phyloP scores from a whole-genome alignment of 352 stramenopile genomes.

The Pythium grandisporangium region DNA sequence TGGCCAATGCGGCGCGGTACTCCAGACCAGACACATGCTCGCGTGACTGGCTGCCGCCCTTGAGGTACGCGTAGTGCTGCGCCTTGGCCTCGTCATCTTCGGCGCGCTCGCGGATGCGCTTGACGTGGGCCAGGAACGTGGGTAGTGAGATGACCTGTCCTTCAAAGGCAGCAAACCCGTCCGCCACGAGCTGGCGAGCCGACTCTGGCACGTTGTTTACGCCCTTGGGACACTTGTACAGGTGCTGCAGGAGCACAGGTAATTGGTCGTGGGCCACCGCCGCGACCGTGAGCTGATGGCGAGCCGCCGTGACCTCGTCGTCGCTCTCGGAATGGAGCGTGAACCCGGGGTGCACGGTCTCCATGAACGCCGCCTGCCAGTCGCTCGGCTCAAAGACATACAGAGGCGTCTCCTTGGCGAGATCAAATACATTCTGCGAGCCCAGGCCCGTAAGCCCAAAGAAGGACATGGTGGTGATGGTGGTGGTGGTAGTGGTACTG shows the following conservation, averaged over 20 bases:
- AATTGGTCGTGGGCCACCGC: conserved; percentile 31
- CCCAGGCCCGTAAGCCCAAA: conserved; percentile 53
- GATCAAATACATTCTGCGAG: conserved; percentile 48
- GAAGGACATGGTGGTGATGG: conserved; percentile 45
- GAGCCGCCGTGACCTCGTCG: conserved; percentile 27
- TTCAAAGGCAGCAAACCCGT: conserved; percentile 9
- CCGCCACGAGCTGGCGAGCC: conserved; percentile 12
- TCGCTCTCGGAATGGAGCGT: conserved; percentile 44
- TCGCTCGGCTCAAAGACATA: conserved; percentile 40
- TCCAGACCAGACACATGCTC: conserved; percentile 56
- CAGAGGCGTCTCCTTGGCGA: conserved; percentile 40
- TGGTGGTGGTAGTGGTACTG: too few relatives aligned
- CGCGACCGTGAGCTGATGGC: conserved; percentile 14
- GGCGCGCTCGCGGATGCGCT: conserved; percentile 17
- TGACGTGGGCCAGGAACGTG: conserved; percentile 25
- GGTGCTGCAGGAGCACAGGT: conserved; percentile 20
- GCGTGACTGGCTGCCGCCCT: conserved; percentile 14
- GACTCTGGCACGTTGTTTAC: conserved; percentile 39
- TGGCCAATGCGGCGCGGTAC: conserved; percentile 32
- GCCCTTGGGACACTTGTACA: conserved; percentile 55
- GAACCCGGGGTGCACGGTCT: conserved; percentile 35
- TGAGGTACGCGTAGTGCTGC: conserved; percentile 23
- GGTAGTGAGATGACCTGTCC: conserved; percentile 6
- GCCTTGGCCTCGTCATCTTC: conserved; percentile 18
- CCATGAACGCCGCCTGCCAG: conserved; percentile 56